A percentile compares a stretch with the other conserved stretches of the same genome.
Conservation (phyloP, 495 filamentous ascomycete genomes). For the Penicillium psychrofluorescens region DNA sequence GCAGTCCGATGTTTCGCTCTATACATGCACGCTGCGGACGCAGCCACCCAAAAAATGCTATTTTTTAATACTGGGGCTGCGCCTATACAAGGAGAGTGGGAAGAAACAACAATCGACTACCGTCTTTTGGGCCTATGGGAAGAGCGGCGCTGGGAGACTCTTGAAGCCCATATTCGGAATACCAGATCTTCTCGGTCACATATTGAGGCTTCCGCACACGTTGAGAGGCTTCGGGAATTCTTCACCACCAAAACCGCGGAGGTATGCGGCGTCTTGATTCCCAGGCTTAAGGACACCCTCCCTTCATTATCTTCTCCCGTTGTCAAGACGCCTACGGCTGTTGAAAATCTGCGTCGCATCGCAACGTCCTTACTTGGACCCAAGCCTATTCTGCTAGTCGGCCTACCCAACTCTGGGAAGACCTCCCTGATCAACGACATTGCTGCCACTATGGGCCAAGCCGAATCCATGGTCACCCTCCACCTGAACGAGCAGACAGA, state of each 20-base stretch:
- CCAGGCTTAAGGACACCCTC: slow-evolving; percentile 46
- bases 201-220: slow-evolving; percentile 16
- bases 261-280: slow-evolving; percentile 60
- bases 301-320: slow-evolving; percentile 41
- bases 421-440: slow-evolving; percentile 78
- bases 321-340: slow-evolving; percentile 64
- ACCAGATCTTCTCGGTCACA: slow-evolving; percentile 14
- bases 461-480: slow-evolving; percentile 74
- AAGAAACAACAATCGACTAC: slow-evolving; percentile 74
- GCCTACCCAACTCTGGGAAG: slow-evolving; percentile 83
- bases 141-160: slow-evolving; percentile 40
- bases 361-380: slow-evolving; percentile 54
- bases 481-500: slow-evolving; percentile 97
- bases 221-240: slow-evolving; percentile 30
- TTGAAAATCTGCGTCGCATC: slow-evolving; percentile 60
- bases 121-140: slow-evolving; percentile 79
- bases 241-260: slow-evolving; percentile 46
- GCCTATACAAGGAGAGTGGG: slow-evolving; percentile 61
- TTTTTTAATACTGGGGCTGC: slow-evolving; percentile 52
- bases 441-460: slow-evolving; percentile 65
- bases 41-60: slow-evolving; percentile 63
- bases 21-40: slow-evolving; percentile 74
- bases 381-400: slow-evolving; percentile 71
- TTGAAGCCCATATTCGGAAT: slow-evolving; percentile 19
- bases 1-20: slow-evolving; percentile 72